Evolutionary conservation across 805 yeast genomes (phyloP), one percentile per base, ranked within the genome.

Genomic region (Metschnikowia borealis): DNA sequence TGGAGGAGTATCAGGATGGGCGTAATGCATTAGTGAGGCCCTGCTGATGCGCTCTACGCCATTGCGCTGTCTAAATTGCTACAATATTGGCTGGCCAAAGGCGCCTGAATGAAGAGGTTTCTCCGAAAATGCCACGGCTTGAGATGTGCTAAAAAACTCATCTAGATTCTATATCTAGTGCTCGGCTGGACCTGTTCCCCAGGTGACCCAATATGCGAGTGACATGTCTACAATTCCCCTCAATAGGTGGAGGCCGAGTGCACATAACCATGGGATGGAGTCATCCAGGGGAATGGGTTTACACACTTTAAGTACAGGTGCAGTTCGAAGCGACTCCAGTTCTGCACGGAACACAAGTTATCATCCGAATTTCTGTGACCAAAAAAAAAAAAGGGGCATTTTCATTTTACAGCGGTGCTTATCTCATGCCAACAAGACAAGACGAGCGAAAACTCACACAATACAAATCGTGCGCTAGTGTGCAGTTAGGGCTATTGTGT

Each of bases 11-110:
- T 14, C 39, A 44, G 17, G 39, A 44, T 36, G 46, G 46, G 7
- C 11, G 46, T 23, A 17, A 44, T 44, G 46, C 46, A n/a, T 17
- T 35, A 20, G 46, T 44, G 14, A 23, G 46, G 39, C 46, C 46
- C 23, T 23, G 23, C 23, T 44, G 31, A 35, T 38, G 8, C 21
- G 29, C 8, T n/a, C 6, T n/a, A 14, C 18, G 14, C 23, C 32
- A 23, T n/a, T 21, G 20, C 21, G 31, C 38, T 42, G 31, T 23
- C 42, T 15, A 11, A 33, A 10, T 20, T 18, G 44, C 44, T 42
- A 20, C 43, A 20, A 10, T 32, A 18, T 36, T 32, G 23, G 44
- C 37, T 41, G 37, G 18, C 6, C 4, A 17, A 21, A 38, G 17
- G 3, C 29, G 11, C 10, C 17, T 38, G n/a, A 6, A 17, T 21